Conservation (phyloP, 768 basidiomycete genomes). For the Hygrocybe coccinea region DNA sequence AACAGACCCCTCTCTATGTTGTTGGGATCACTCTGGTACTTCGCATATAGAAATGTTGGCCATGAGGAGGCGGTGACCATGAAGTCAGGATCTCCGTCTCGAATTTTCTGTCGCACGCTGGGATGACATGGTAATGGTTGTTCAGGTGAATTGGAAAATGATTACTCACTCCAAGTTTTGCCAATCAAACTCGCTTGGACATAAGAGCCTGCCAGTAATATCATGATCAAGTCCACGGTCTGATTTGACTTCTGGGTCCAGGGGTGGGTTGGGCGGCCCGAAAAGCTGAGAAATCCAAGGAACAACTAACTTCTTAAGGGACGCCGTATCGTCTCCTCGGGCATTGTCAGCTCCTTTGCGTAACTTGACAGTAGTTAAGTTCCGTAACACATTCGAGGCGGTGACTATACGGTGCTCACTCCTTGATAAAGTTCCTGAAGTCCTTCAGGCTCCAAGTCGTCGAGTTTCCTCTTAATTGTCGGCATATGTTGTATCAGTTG, state of each 20-base stretch:
- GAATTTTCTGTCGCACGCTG: conserved; percentile 10
- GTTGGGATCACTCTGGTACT: conserved; percentile 5
- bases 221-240: conserved; percentile 16
- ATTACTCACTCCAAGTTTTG: neutral
- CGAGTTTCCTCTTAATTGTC: neutral
- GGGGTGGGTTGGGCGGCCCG: neutral
- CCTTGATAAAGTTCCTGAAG: neutral
- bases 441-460: neutral
- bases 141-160: too few relatives aligned
- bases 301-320: neutral
- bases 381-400: neutral
- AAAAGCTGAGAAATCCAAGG: neutral
- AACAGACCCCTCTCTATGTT: conserved; percentile 17
- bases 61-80: conserved; percentile 14
- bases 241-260: neutral
- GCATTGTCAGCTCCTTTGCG: neutral
- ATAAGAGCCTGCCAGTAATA: conserved; percentile 17
- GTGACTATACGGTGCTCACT: neutral
- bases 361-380: too few relatives aligned
- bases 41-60: conserved; percentile 18
- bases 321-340: neutral
- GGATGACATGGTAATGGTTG: too few relatives aligned
- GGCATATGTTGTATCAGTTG: neutral
- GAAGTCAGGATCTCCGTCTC: conserved; percentile 14
- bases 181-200: conserved; percentile 19